Percentiles rank a stretch among this genome's conserved stretches.
These are phyloP conservation scores for Ophiocordyceps camponoti-floridani DNA, from an alignment of 2,329 filamentous ascomycete genomes.

Conservation along the genomic window DNA sequence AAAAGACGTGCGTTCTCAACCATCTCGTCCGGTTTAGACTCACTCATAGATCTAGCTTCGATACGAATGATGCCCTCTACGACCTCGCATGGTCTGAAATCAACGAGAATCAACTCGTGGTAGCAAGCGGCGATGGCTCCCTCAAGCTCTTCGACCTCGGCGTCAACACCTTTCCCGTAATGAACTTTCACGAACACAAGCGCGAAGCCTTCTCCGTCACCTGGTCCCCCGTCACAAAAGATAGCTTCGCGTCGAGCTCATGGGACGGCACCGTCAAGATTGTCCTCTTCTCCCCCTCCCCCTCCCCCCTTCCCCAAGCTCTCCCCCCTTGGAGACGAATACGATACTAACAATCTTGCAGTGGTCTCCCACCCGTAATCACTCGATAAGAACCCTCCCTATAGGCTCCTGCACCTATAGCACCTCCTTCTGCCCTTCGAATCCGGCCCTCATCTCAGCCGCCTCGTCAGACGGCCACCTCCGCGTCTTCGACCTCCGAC, in stretches of 20 bases:
- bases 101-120: constrained; percentile 85
- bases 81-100: constrained; percentile 91
- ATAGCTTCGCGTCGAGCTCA: constrained; percentile 75
- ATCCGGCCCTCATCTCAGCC: constrained; percentile 67
- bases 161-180: constrained; percentile 68
- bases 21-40: too few relatives aligned
- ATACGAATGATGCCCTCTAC: constrained; percentile 93
- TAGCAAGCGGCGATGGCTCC: constrained; percentile 81
- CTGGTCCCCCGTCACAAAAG: constrained; percentile 85
- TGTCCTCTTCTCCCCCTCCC: constrained; percentile 14
- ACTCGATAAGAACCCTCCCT: constrained; percentile 70
- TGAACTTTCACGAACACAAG: constrained; percentile 85
- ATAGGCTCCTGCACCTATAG: constrained; percentile 91
- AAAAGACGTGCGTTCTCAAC: constrained; percentile 47
- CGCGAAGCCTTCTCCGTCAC: constrained; percentile 82
- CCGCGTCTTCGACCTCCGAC: constrained; percentile 80
- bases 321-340: too few relatives aligned
- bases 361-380: constrained; percentile 67
- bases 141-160: constrained; percentile 85
- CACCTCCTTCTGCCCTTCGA: constrained; percentile 77
- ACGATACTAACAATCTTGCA: constrained; percentile 11
- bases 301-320: neutral
- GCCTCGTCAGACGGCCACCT: constrained; percentile 82
- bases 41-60: constrained; percentile 36
- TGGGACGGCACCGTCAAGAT: constrained; percentile 97